Conservation (phyloP, 352 stramenopile species). For the Pythium scleroteichum region DNA sequence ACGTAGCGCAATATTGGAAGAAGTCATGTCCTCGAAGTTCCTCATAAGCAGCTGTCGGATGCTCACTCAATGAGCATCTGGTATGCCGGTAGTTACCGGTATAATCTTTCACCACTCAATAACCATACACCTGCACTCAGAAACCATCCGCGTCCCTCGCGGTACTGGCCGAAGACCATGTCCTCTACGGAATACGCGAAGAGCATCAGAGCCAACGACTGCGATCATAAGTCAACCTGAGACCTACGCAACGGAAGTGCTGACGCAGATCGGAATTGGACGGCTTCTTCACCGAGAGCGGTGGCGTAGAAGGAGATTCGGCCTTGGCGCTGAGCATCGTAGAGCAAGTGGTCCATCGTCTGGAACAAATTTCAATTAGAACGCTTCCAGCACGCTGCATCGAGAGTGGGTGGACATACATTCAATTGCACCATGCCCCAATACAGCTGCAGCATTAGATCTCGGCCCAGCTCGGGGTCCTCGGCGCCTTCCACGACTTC, state of each 20-base stretch:
- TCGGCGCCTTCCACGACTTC: slow-evolving; percentile 68
- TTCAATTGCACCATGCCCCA: slow-evolving; percentile 82
- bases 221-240: no score
- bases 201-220: not conserved
- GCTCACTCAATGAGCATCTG: no score
- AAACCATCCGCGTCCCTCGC: no score
- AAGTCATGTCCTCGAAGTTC: no score
- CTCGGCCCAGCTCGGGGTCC: slow-evolving; percentile 75
- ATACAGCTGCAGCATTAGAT: slow-evolving; percentile 88
- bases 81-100: no score
- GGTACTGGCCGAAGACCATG: slow-evolving; percentile 98
- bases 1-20: no score
- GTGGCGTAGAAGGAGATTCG: slow-evolving; percentile 98
- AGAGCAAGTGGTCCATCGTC: slow-evolving; percentile 97
- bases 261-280: slow-evolving; percentile 94
- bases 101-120: no score
- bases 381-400: not conserved
- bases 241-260: slow-evolving; percentile 65
- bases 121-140: no score
- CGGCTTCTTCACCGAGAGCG: slow-evolving; percentile 93
- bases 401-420: slow-evolving; percentile 23
- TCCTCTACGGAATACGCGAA: slow-evolving; percentile 56
- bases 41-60: no score
- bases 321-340: slow-evolving; percentile 90
- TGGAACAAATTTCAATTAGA: slow-evolving; percentile 26